A percentile compares a stretch with the other conserved stretches of the same genome.
These are phyloP conservation scores for Suillus occidentalis DNA, from an alignment of 768 basidiomycete species.

Conservation along the genomic window DNA sequence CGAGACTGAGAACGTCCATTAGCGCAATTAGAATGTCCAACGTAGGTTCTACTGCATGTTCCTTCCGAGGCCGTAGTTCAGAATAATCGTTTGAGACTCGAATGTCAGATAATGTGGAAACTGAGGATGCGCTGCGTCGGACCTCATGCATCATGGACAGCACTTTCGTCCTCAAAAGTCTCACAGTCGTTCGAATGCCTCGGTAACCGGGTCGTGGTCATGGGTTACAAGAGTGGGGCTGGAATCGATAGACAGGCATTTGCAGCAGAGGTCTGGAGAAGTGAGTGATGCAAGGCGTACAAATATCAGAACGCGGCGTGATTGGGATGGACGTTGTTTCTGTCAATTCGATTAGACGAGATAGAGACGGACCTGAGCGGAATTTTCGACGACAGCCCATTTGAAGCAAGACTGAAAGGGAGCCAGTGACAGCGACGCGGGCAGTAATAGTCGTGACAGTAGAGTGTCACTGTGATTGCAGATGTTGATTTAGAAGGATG, in stretches of 20 bases:
- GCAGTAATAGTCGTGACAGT: not conserved
- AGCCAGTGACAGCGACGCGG: not conserved
- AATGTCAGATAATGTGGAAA: not conserved
- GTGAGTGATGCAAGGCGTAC: not conserved
- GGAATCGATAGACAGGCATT: not conserved
- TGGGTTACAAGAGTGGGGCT: not conserved
- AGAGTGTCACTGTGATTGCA: not conserved
- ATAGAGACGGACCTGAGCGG: not conserved
- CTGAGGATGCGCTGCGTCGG: not conserved
- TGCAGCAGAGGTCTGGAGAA: not conserved
- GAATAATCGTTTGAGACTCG: not conserved
- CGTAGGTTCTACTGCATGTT: not conserved
- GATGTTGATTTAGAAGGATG: not conserved
- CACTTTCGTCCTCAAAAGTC: not conserved
- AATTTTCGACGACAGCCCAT: not conserved
- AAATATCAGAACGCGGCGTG: not conserved
- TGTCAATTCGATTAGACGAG: not conserved
- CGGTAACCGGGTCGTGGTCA: not conserved
- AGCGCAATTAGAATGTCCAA: not conserved
- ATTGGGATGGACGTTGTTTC: not conserved
- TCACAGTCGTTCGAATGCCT: not conserved
- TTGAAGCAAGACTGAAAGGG: not conserved
- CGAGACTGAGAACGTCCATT: not conserved
- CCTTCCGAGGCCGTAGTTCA: not conserved
- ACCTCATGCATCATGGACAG: not conserved